Evolutionary conservation across 2,329 filamentous ascomycete species (phyloP), one percentile per base, ranked within the genome.

Genomic region (Sporothrix brasiliensis): DNA sequence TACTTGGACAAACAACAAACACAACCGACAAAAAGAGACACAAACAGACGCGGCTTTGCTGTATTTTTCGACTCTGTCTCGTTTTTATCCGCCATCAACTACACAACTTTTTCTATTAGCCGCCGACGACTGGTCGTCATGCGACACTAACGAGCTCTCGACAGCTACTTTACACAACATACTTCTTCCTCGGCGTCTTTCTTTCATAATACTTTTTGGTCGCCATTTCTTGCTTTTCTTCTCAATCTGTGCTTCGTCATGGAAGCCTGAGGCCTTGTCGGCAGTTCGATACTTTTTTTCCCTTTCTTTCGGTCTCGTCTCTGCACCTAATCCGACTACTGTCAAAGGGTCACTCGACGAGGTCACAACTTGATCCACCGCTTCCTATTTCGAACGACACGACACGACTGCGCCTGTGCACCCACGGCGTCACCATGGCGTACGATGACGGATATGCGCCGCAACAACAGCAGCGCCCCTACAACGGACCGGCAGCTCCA

Each of bases 361-460:
- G 30, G 24, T 52, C 14, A 5, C 52, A 4, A 50, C 14, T 49
- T 65, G 7, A 44, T 44, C 14, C 41, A 34, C 41, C 41, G 41
- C 9, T 14, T 44, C 41, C 41, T 13, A 13, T 11, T 44, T 19
- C 44, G 47, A n/a, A 63, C 58, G 58, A 44, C 39, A 44, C 56
- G 39, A 61, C 56, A 11, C 24, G n/a, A 50, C 49, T 44, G 19
- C 9, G 27, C 10, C 47, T 34, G 21, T 39, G 49, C 34, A 66
- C 69, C 39, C 63, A 30, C 63, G 41, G 34, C 34, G 34, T 52
- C 66, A 73, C 73, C 19, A 87, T 87, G 85, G 83, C 85, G 60
- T 86, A 86, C 75, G 82, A 85, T 73, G 81, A 80, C 72, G 82
- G 79, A 72, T 85, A 84, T 72, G 79, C 80, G 70, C 79, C 71